Conservation (phyloP, 306 rosid species). For the Lathyrus aphaca region DNA sequence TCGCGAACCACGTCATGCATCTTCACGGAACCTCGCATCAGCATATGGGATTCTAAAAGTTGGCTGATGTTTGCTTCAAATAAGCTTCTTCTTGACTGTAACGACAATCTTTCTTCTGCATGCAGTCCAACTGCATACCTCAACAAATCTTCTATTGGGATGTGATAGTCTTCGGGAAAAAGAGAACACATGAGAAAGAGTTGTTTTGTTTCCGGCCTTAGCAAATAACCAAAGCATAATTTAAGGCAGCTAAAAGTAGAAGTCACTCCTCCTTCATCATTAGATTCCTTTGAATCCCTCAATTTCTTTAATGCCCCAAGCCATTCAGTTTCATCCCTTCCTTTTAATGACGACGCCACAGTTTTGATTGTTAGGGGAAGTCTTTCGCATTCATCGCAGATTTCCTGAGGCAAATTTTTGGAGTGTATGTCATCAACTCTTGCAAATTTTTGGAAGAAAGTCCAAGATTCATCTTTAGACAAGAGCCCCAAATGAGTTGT, state of each 20-base stretch:
- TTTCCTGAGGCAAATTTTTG: background rate
- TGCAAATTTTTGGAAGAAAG: background rate
- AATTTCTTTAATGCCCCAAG: background rate
- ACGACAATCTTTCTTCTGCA: background rate
- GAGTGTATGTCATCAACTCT: background rate
- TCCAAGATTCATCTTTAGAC: background rate
- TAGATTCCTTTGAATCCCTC: background rate
- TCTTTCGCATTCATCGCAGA: background rate
- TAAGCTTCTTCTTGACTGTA: background rate
- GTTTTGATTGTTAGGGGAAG: background rate
- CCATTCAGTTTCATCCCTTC: background rate
- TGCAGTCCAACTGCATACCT: background rate
- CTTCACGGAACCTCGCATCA: background rate
- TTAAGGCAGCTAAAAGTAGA: background rate
- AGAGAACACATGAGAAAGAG: background rate
- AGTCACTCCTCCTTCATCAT: background rate
- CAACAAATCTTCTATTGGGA: background rate
- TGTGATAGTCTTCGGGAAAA: background rate
- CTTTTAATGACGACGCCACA: background rate
- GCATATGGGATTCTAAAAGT: background rate
- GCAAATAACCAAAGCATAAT: background rate
- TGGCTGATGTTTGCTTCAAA: background rate
- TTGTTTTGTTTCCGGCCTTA: background rate
- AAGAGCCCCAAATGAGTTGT: background rate
- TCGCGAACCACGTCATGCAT: slow-evolving; percentile 37